These are phyloP conservation scores for Marchantia polymorpha DNA, from an alignment of 225 moss, liverwort and hornwort species.

Conservation along the genomic window DNA sequence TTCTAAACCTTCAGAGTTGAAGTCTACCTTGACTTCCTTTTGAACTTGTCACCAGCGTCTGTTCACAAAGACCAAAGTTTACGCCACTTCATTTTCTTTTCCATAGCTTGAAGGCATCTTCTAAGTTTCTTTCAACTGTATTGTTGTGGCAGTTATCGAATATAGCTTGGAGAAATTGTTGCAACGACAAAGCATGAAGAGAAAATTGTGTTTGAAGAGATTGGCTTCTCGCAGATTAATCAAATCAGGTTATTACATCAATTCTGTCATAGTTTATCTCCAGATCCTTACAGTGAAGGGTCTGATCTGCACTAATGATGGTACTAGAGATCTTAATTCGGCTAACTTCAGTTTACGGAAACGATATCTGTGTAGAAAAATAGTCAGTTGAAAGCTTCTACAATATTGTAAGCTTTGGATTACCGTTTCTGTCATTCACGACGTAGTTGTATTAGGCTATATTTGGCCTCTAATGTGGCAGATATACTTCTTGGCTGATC, in stretches of 20 bases:
- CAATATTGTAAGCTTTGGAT: background rate
- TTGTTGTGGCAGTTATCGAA: no score
- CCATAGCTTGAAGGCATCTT: no score
- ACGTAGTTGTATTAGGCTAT: background rate
- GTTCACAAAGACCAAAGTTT: no score
- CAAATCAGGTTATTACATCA: conserved; percentile 54
- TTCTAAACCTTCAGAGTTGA: background rate
- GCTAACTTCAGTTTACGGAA: no score
- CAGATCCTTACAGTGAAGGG: background rate
- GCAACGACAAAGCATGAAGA: conserved; percentile 89
- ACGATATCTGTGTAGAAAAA: background rate
- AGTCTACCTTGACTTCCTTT: no score
- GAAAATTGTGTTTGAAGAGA: conserved; percentile 69
- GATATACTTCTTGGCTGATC: background rate
- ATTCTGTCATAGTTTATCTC: background rate
- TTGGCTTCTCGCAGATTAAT: conserved; percentile 63
- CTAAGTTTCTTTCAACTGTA: no score
- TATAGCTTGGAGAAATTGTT: conserved; percentile 83
- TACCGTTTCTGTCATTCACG: background rate
- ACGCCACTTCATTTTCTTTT: no score
- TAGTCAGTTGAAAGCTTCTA: background rate
- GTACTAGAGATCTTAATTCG: no score
- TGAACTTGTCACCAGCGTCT: no score
- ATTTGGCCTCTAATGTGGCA: background rate
- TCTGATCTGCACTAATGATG: no score